Percentiles rank a stretch among this genome's conserved stretches.
phyloP scores from a whole-genome alignment of 768 basidiomycete species.

The Russula sp. region DNA sequence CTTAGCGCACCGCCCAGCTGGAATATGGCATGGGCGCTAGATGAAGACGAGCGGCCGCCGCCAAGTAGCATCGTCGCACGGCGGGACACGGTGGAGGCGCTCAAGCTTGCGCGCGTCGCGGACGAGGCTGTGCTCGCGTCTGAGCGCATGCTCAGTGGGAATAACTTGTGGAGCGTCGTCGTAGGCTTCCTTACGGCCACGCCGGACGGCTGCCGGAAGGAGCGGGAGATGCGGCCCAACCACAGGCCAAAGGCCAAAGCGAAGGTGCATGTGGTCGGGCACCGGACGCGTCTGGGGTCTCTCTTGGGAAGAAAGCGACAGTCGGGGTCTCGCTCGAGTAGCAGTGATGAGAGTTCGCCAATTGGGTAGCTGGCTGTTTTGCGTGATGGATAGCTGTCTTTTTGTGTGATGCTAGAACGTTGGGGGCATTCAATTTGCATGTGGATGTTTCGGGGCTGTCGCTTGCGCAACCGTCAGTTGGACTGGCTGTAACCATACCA shows the following conservation, averaged over 20 bases:
- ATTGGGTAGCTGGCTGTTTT: neutral
- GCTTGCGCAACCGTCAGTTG: too few species aligned
- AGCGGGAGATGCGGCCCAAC: neutral
- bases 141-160: constrained; percentile 53
- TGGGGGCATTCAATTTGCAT: too few species aligned
- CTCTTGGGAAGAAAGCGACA: neutral
- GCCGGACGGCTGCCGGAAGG: constrained; percentile 36
- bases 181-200: constrained; percentile 55
- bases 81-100: constrained; percentile 78
- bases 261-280: neutral
- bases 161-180: constrained; percentile 66
- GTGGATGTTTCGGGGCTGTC: neutral
- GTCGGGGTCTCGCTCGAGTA: neutral
- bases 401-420: neutral
- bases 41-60: constrained; percentile 76
- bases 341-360: neutral
- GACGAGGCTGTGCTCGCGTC: constrained; percentile 59
- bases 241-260: neutral
- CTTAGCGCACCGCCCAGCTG: constrained; percentile 48
- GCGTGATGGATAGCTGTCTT: too few species aligned
- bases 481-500: too few species aligned
- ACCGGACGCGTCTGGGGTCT: neutral
- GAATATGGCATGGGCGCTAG: constrained; percentile 84
- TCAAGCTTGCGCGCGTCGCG: constrained; percentile 64
- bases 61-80: constrained; percentile 89